Evolutionary conservation across 441 rosid species (phyloP), one percentile per base, ranked within the genome.

Genomic region (Erodium moschatum): DNA sequence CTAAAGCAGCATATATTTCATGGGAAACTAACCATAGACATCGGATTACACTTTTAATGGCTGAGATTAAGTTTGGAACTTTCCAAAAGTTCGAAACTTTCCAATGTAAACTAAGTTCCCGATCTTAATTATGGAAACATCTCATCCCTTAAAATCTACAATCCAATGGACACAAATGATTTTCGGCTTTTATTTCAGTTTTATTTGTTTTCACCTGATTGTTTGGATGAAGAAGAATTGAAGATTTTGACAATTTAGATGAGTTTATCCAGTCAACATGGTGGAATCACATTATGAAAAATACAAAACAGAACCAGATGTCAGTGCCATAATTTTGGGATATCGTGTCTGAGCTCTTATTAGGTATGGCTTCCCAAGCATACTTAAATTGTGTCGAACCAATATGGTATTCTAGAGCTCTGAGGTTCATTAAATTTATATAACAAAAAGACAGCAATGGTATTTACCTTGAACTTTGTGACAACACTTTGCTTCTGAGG

Each of bases 401-500:
- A 11, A 29, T 38, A 67, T 52, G 6, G 12, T 46, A 67, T 66
- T 12, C 40, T 16, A 61, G 10, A 27, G 12, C 29, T 48, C n/a
- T 16, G 10, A 3, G 13, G 64, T 21, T 69, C 42, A 56, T 56
- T 56, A 56, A 61, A 24, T 61, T 61, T 24, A 12, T 54, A 54
- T 5, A 16, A 50, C 6, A n/a, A 38, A 73, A 62, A 4, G 16
- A 16, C 44, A 64, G 40, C 67, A 67, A 66, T n/a, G 21, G 27
- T 38, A 48, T 65, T 67, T 78, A 89, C 98, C 96, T 94, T 94
- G 78, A 94, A 86, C 74, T 94, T 87, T 2, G 83, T 72, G 65
- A 82, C 88, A 74, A 94, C 96, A 72, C 92, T 88, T 78, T 80
- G 94, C 54, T 78, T 84, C 11, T 84, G 83, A 52, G 86, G 73